Conservation (phyloP, 495 filamentous ascomycete genomes). For the Lasiosphaeria ovina region DNA sequence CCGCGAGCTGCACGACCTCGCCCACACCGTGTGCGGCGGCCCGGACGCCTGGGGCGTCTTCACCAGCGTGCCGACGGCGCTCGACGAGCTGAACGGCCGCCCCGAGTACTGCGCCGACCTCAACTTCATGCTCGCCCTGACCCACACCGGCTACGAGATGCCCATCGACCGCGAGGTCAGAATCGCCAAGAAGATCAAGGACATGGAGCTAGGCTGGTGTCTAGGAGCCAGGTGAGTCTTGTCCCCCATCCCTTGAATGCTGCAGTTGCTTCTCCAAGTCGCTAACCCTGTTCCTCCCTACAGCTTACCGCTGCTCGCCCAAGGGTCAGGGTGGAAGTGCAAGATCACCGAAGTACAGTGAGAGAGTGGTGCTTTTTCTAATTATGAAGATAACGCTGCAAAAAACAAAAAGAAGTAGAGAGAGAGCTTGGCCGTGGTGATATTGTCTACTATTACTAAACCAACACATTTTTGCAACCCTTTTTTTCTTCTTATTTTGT, state of each 20-base stretch:
- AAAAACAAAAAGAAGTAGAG: constrained; percentile 1
- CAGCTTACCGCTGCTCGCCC: constrained; percentile 47
- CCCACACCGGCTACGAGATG: constrained; percentile 98
- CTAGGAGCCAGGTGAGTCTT: constrained; percentile 81
- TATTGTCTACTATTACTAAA: too few relatives aligned
- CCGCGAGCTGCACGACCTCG: constrained; percentile 78
- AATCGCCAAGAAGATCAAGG: constrained; percentile 98
- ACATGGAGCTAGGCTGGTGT: constrained; percentile 96
- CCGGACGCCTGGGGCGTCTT: constrained; percentile 77
- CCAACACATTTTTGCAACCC: background rate
- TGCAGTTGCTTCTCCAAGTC: constrained; percentile 10
- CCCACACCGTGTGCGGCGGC: constrained; percentile 80
- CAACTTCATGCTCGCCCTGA: constrained; percentile 87
- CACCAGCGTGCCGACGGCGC: constrained; percentile 64
- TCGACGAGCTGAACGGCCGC: constrained; percentile 70
- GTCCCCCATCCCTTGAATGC: background rate
- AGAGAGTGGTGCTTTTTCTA: background rate
- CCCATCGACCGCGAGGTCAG: constrained; percentile 91
- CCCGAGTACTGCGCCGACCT: constrained; percentile 92
- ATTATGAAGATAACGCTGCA: background rate
- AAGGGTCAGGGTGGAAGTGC: constrained; percentile 50
- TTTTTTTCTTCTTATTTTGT: constrained; percentile 1
- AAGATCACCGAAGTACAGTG: constrained; percentile 45
- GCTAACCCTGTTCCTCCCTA: constrained; percentile 37
- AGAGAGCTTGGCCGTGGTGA: background rate